Conservation (phyloP, 2,329 filamentous ascomycete species). For the Neopestalotiopsis sp. region DNA sequence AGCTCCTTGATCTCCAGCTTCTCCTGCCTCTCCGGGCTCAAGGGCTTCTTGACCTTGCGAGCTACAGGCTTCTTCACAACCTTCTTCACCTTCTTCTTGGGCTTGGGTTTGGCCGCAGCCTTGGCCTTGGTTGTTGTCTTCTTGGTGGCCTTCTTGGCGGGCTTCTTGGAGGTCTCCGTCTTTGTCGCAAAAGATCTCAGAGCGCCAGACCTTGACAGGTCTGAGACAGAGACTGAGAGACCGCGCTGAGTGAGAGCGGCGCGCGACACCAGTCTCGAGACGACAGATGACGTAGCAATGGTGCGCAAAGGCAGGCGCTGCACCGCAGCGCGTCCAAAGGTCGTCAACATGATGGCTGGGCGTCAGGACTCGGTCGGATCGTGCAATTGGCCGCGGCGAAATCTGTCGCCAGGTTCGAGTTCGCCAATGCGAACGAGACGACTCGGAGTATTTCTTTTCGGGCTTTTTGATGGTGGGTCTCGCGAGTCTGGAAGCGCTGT, state of each 20-base stretch:
- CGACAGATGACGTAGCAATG: conserved; percentile 27
- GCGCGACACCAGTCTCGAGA: conserved; percentile 7
- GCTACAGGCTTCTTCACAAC: conserved; percentile 22
- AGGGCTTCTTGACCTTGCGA: conserved; percentile 29
- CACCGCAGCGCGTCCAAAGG: conserved; percentile 45
- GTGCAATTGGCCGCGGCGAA: background rate
- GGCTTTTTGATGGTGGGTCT: conserved; percentile 8
- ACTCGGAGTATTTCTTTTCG: background rate
- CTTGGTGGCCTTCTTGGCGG: conserved; percentile 29
- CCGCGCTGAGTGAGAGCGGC: background rate
- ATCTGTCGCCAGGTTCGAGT: background rate
- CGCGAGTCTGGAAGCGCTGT: background rate
- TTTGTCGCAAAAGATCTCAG: conserved; percentile 36
- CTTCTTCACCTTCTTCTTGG: conserved; percentile 31
- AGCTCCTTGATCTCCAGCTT: conserved; percentile 29
- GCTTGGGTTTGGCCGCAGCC: conserved; percentile 24
- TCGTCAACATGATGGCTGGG: conserved; percentile 45
- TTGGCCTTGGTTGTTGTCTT: conserved; percentile 22
- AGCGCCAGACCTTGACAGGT: conserved; percentile 22
- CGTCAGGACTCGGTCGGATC: background rate
- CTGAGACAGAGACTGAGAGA: background rate
- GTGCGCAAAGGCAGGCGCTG: conserved; percentile 36
- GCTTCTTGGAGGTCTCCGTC: conserved; percentile 33
- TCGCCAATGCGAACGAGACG: conserved; percentile 15
- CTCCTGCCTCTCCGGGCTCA: conserved; percentile 31